Percentiles rank a stretch among this genome's conserved stretches.
These are phyloP conservation scores for Fusarium agapanthi DNA, from an alignment of 2,329 filamentous ascomycete species.

Conservation along the genomic window DNA sequence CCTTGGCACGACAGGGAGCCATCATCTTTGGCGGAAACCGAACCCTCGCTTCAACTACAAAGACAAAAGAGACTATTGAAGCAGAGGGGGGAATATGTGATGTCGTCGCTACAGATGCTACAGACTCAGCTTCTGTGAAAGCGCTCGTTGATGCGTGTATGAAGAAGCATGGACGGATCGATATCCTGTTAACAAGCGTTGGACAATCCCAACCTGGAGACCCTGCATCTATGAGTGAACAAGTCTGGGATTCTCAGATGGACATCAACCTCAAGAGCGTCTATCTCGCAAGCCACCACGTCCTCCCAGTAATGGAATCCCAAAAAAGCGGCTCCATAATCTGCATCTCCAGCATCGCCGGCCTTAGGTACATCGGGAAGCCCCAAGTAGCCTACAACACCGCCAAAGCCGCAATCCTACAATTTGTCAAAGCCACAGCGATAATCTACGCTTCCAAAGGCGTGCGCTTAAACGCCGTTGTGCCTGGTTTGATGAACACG, in stretches of 20 bases:
- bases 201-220: slow-evolving; percentile 63
- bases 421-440: slow-evolving; percentile 59
- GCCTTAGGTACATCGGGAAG: slow-evolving; percentile 58
- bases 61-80: slow-evolving; percentile 52
- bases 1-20: slow-evolving; percentile 58
- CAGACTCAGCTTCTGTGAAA: slow-evolving; percentile 60
- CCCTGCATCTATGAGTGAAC: slow-evolving; percentile 58
- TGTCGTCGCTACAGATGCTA: slow-evolving; percentile 60
- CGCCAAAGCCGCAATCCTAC: slow-evolving; percentile 60
- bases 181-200: slow-evolving; percentile 69
- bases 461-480: slow-evolving; percentile 62
- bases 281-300: slow-evolving; percentile 61
- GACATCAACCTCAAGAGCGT: slow-evolving; percentile 65
- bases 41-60: slow-evolving; percentile 50
- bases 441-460: slow-evolving; percentile 59
- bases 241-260: slow-evolving; percentile 61
- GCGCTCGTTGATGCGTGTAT: slow-evolving; percentile 61
- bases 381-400: slow-evolving; percentile 63
- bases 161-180: slow-evolving; percentile 62
- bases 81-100: slow-evolving; percentile 47
- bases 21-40: slow-evolving; percentile 61
- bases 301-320: slow-evolving; percentile 63
- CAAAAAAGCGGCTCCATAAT: slow-evolving; percentile 55
- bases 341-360: slow-evolving; percentile 61
- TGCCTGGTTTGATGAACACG: slow-evolving; percentile 66